Conservation (phyloP, 2,329 filamentous ascomycete species). For the Arthrobotrys sphaeroides region DNA sequence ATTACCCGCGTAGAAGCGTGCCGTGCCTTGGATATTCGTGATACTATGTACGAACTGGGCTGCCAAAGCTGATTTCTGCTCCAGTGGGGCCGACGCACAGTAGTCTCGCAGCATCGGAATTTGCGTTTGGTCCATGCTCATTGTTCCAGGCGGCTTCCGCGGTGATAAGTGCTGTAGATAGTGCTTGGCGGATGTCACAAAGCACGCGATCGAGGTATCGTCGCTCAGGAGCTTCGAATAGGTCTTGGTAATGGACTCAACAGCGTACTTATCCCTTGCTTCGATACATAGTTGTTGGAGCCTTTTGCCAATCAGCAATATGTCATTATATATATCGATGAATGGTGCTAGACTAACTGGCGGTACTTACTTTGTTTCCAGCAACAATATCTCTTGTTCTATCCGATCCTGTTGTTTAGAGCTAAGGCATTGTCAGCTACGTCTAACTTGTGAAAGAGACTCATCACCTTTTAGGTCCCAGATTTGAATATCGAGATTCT, state of each 20-base stretch:
- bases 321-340: no score
- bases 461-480: not conserved
- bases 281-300: not conserved
- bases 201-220: not conserved
- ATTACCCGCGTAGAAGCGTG: not conserved
- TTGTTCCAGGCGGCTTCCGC: not conserved
- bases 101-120: not conserved
- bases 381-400: not conserved
- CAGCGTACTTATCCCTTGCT: not conserved
- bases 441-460: not conserved
- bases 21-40: not conserved
- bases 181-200: constrained; percentile 6
- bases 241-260: not conserved
- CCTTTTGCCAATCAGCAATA: not conserved
- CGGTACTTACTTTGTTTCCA: not conserved
- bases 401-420: not conserved
- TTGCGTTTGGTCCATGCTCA: not conserved
- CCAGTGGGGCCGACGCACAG: not conserved
- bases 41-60: not conserved
- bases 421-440: not conserved
- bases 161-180: not conserved
- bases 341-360: no score
- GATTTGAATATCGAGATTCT: not conserved
- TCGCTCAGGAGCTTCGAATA: not conserved
- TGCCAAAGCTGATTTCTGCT: constrained; percentile 4